Base-by-base conservation (phyloP, 2,329 filamentous ascomycete genomes). In the Botrytis byssoidea region DNA sequence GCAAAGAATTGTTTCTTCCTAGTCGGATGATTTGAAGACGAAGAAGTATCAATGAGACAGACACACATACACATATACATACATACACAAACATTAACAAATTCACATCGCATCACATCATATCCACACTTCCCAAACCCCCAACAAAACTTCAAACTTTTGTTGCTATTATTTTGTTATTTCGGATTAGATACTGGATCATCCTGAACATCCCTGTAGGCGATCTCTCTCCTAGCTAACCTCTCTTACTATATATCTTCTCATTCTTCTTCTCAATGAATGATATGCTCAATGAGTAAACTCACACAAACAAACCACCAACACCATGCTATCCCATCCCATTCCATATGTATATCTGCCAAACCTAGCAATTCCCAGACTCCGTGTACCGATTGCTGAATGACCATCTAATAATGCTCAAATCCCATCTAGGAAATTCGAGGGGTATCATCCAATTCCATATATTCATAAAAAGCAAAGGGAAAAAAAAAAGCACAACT, bases 321-420 rank as follows among this genome's bases (percentile, higher is more conserved):
- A 32, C 64, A 14, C 64, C 64, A n/a, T 67, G 32, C 22, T 51
- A 37, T 51, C 32, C 64, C 64, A 37, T 51, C 44, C 64, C 64
- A 37, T 51, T 32, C 64, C 44, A 37, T 66, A 25, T 66, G 22
- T 66, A 35, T 48, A 14, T 44, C 12, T 32, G 32, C 29, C 42
- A 32, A 6, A 3, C 29, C 63, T 9, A 67, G 25, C 25, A 46
- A 35, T 37, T 40, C 59, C 64, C 32, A 37, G 51, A 32, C 44
- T 51, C 64, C 44, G 29, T 29, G 25, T 51, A n/a, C 48, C 48
- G 10, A 51, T 51, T 25, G 48, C 22, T 51, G 64, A 51, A 67
- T 51, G 64, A 51, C 64, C 44, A 67, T 67, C 44, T 67, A 51
- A 67, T 67, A 67, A 67, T 67, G 64, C 64, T 44, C 64, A 67